Evolutionary conservation across 192 early-diverging fungal species (phyloP), one percentile per base, ranked within the genome.

Genomic region (Coemansia sp.): DNA sequence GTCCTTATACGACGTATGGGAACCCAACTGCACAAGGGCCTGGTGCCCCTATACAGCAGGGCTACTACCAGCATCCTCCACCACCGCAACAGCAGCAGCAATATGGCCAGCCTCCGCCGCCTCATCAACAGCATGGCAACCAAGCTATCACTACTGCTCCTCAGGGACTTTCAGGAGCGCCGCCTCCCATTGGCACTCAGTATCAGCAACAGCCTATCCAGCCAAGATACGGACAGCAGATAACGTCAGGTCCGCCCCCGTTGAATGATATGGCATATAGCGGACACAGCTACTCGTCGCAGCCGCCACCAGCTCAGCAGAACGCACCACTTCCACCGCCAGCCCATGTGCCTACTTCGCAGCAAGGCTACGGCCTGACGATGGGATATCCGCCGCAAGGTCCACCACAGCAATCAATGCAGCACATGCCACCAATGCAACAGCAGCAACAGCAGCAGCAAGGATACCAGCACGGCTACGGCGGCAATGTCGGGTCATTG

Each of bases 381-480:
- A 31, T 48, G 30, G 67, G 51, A 10, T 68, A 68, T 39, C 31
- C 61, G 16, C 52, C 51, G 10, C 67, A 39, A 23, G 34, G 43
- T 25, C 55, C 55, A n/a, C 26, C 26, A 6, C 68, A 57, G 30
- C 70, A 66, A 16, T 58, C 39, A 28, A 68, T 64, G 42, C 37
- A 64, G 63, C 67, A 58, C 35, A 37, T 37, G 7, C 72, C 61
- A 28, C 73, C 59, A 23, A 55, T 31, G 18, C 61, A 35, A 7
- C 74, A 52, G 30, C 64, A 43, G 60, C 68, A 58, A 12, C 72
- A 66, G 55, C 69, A 71, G 63, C 66, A 66, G n/a, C 71, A 70
- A 26, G 66, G 63, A 31, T 68, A 66, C 33, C 73, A 69, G 43
- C 78, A 81, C 59, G 78, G 78, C 35, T 81, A 81, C 30, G 78